These are phyloP conservation scores for Lentinula boryana DNA, from an alignment of 768 basidiomycete species.

Conservation along the genomic window DNA sequence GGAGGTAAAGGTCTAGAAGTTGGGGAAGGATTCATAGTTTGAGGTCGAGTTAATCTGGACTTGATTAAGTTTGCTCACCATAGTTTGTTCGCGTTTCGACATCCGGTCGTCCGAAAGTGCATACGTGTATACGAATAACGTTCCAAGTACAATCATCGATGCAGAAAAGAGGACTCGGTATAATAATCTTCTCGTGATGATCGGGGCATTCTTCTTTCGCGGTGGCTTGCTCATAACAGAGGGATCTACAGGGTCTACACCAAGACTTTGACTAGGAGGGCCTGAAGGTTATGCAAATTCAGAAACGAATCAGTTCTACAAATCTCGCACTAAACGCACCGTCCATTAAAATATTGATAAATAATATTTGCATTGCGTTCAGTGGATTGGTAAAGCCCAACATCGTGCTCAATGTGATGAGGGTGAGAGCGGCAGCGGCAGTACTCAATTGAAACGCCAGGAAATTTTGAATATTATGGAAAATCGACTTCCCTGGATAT, in stretches of 20 bases:
- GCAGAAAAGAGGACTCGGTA: conserved; percentile 89
- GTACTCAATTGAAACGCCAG: conserved; percentile 95
- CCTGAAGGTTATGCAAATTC: conserved; percentile 35
- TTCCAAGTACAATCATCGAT: conserved; percentile 84
- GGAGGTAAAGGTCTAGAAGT: conserved; percentile 81
- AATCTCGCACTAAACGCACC: conserved; percentile 38
- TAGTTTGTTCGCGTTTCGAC: conserved; percentile 88
- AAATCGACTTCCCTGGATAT: conserved; percentile 83
- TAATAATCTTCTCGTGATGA: conserved; percentile 71
- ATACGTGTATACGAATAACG: conserved; percentile 79
- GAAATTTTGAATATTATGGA: conserved; percentile 99
- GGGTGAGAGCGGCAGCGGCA: conserved; percentile 90
- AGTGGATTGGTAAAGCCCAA: conserved; percentile 87
- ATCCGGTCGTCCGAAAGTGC: conserved; percentile 80
- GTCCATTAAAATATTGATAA: conserved; percentile 99
- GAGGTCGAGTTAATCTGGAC: not conserved
- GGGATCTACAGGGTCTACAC: conserved; percentile 93
- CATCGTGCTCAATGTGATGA: conserved; percentile 92
- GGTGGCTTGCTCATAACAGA: conserved; percentile 91
- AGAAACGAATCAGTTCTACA: not conserved
- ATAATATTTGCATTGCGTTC: conserved; percentile 99
- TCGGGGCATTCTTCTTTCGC: conserved; percentile 85
- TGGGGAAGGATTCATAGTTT: conserved; percentile 5
- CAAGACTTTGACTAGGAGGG: conserved; percentile 91
- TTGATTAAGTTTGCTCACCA: conserved; percentile 50